Evolutionary conservation across 2,329 filamentous ascomycete genomes (phyloP).

Genomic region (Paraphoma chrysanthemicola): DNA sequence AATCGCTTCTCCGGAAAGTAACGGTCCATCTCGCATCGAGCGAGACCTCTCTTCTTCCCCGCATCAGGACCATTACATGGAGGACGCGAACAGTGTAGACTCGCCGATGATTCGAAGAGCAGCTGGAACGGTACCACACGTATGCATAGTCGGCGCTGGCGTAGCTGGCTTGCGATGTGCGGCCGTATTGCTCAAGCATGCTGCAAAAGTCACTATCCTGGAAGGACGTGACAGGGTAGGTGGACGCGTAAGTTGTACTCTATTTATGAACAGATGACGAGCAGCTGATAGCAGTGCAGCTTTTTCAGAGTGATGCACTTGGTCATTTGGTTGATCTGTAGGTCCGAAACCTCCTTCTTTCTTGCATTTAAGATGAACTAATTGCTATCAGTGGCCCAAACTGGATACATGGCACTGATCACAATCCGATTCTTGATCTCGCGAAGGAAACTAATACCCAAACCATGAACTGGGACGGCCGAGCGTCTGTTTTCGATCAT

Average conservation of each 20-base stretch:
- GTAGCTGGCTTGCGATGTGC: slow-evolving; percentile 75
- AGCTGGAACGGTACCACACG: slow-evolving; percentile 55
- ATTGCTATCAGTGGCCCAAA: slow-evolving; percentile 67
- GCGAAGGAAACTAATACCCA: slow-evolving; percentile 66
- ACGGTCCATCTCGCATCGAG: slow-evolving; percentile 39
- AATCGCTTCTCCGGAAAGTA: slow-evolving; percentile 17
- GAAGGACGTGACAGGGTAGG: slow-evolving; percentile 73
- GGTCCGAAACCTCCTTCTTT: slow-evolving; percentile 30
- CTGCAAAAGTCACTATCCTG: slow-evolving; percentile 71
- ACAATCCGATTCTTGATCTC: slow-evolving; percentile 74
- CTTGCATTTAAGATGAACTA: neutral
- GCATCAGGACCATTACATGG: slow-evolving; percentile 30
- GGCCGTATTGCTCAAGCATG: slow-evolving; percentile 69
- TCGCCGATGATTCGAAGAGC: slow-evolving; percentile 38
- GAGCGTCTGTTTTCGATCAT: slow-evolving; percentile 64
- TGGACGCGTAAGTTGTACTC: slow-evolving; percentile 60
- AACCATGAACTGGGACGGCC: slow-evolving; percentile 61
- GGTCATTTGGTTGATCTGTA: slow-evolving; percentile 65
- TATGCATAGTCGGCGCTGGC: slow-evolving; percentile 75
- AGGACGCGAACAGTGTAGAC: slow-evolving; percentile 20
- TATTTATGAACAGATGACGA: neutral
- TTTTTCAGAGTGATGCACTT: slow-evolving; percentile 57
- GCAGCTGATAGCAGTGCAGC: slow-evolving; percentile 38
- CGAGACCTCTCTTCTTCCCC: slow-evolving; percentile 42
- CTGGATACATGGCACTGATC: slow-evolving; percentile 77